Percentiles rank a stretch among this genome's conserved stretches.
Conservation (phyloP, 2,329 filamentous ascomycete genomes). For the Didymosphaeria variabile region DNA sequence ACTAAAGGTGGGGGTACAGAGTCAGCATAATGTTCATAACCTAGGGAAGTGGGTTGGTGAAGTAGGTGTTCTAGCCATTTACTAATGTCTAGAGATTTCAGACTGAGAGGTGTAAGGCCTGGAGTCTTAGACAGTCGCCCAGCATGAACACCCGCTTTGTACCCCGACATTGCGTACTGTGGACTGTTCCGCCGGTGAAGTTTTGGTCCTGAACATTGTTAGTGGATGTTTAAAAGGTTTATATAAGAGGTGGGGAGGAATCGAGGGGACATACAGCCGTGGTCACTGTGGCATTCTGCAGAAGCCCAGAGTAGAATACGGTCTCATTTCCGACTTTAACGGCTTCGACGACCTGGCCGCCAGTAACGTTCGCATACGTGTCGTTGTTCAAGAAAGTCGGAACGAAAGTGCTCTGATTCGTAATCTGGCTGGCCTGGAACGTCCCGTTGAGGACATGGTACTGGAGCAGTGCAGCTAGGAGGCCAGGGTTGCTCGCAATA, state of each 20-base stretch:
- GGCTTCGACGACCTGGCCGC: conserved; percentile 66
- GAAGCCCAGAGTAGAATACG: conserved; percentile 63
- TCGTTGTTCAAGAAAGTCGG: conserved; percentile 61
- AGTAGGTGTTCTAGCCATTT: too few species aligned
- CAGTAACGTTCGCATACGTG: conserved; percentile 66
- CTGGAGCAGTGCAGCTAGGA: conserved; percentile 58
- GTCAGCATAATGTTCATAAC: too few species aligned
- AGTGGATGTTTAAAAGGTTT: background rate
- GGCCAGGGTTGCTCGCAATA: conserved; percentile 38
- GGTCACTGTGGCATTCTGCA: conserved; percentile 59
- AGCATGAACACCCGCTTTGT: too few species aligned
- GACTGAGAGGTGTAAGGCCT: too few species aligned
- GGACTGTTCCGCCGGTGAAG: conserved; percentile 57
- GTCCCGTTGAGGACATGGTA: conserved; percentile 69
- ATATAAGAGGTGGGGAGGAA: background rate
- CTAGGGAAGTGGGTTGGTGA: too few species aligned
- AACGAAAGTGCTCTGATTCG: conserved; percentile 55
- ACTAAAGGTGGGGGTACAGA: conserved; percentile 23
- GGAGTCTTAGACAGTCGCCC: too few species aligned
- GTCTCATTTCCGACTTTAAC: conserved; percentile 54
- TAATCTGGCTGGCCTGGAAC: conserved; percentile 50
- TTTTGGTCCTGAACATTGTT: conserved; percentile 47
- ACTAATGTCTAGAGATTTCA: too few species aligned
- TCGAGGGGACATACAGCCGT: conserved; percentile 54
- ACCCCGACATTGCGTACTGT: conserved; percentile 29